phyloP scores from a whole-genome alignment of 352 stramenopile genomes.

The Pythium aphanidermatum region DNA sequence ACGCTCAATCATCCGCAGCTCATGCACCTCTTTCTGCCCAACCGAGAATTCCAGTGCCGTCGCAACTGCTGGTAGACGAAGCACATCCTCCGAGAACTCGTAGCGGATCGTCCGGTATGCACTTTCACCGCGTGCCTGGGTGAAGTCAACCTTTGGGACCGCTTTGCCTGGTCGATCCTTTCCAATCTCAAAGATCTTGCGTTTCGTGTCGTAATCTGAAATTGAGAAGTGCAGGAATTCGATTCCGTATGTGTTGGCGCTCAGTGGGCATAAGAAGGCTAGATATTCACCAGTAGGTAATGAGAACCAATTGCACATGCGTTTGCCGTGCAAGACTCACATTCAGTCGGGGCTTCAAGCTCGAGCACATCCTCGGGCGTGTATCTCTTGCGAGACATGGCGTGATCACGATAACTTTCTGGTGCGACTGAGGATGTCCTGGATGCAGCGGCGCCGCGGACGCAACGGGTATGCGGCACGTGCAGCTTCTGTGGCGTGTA shows the following conservation, averaged over 20 bases:
- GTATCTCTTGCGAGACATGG: conserved; percentile 68
- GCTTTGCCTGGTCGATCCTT: conserved; percentile 62
- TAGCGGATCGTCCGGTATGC: conserved; percentile 93
- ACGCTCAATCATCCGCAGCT: conserved; percentile 95
- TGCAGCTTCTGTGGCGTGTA: too few species aligned
- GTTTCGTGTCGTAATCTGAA: conserved; percentile 92
- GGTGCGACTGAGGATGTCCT: too few species aligned
- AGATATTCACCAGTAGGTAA: conserved; percentile 1
- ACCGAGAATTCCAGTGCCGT: conserved; percentile 92
- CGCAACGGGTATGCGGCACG: too few species aligned
- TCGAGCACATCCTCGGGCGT: conserved; percentile 81
- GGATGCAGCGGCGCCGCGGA: too few species aligned
- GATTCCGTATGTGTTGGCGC: conserved; percentile 92
- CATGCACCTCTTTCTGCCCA: conserved; percentile 83
- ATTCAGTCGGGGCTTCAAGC: conserved; percentile 65
- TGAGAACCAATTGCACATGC: neutral
- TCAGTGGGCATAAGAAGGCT: conserved; percentile 93
- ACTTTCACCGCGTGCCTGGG: conserved; percentile 85
- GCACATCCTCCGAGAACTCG: conserved; percentile 91
- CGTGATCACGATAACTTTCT: too few species aligned
- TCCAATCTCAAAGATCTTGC: conserved; percentile 92
- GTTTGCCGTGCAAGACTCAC: too few species aligned
- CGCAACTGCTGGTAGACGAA: conserved; percentile 86
- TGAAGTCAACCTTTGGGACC: conserved; percentile 75
- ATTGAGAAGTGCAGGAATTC: conserved; percentile 96